Evolutionary conservation across 805 yeast genomes (phyloP).

Genomic region (Metschnikowia dekortorum): DNA sequence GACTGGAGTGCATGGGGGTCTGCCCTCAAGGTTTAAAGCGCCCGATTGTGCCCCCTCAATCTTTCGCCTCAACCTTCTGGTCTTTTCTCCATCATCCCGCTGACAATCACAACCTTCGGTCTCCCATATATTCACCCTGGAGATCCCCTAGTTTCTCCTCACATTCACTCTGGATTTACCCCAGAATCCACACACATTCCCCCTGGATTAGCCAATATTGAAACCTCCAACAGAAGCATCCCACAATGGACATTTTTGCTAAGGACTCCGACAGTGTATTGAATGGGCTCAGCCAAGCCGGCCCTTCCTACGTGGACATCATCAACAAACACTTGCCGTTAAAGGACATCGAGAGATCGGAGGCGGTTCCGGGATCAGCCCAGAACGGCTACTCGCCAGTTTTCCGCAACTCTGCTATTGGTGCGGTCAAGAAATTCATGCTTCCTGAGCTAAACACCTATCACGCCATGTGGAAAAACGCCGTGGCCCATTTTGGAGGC

Average conservation of each 20-base stretch:
- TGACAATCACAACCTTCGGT: too few species aligned
- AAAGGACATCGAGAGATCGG: constrained; percentile 7
- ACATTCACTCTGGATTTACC: too few species aligned
- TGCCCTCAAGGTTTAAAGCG: too few species aligned
- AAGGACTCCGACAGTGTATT: constrained; percentile 18
- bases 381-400: constrained; percentile 48
- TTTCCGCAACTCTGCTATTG: constrained; percentile 40
- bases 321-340: constrained; percentile 16
- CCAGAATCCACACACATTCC: too few species aligned
- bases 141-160: too few species aligned
- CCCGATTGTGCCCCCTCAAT: too few species aligned
- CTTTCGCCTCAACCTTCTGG: too few species aligned
- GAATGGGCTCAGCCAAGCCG: constrained; percentile 7
- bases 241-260: constrained; percentile 8
- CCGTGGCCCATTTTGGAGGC: constrained; percentile 33
- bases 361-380: constrained; percentile 35
- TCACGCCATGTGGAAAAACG: constrained; percentile 40
- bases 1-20: too few species aligned
- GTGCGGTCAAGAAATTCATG: constrained; percentile 30
- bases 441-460: constrained; percentile 44
- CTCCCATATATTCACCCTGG: too few species aligned
- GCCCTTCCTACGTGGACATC: constrained; percentile 10
- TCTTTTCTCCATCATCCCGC: too few species aligned
- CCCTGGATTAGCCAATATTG: too few species aligned
- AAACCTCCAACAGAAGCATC: too few species aligned